These are phyloP conservation scores for Miscanthus lutarioriparius DNA, from an alignment of 176 grass and related monocot genomes.

Conservation along the genomic window DNA sequence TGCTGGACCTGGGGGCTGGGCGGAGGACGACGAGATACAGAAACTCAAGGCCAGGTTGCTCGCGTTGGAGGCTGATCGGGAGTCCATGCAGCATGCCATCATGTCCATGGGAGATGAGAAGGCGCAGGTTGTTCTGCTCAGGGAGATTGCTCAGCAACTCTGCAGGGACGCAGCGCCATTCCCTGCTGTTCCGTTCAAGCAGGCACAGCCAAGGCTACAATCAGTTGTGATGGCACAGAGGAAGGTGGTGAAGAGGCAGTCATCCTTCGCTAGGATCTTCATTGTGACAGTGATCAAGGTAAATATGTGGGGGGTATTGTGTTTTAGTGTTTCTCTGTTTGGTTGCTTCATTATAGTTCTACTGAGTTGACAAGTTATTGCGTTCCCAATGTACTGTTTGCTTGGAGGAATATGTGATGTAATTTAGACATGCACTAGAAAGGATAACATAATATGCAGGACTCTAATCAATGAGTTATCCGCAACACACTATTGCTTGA, in stretches of 20 bases:
- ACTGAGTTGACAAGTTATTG: background rate
- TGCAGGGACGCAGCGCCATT: slow-evolving; percentile 40
- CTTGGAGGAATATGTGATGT: background rate
- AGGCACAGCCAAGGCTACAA: background rate
- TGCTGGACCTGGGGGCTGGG: background rate
- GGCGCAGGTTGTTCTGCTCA: slow-evolving; percentile 60
- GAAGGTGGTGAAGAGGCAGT: slow-evolving; percentile 47
- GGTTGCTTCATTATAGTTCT: slow-evolving; percentile 14
- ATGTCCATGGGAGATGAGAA: slow-evolving; percentile 69
- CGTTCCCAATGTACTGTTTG: background rate
- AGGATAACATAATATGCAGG: background rate
- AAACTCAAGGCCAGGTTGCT: slow-evolving; percentile 64
- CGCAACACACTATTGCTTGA: background rate
- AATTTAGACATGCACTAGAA: background rate
- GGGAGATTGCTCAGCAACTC: slow-evolving; percentile 75
- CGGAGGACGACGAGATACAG: slow-evolving; percentile 58
- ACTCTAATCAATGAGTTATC: background rate
- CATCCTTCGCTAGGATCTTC: slow-evolving; percentile 50
- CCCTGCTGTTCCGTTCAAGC: slow-evolving; percentile 11
- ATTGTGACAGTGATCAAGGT: slow-evolving; percentile 63
- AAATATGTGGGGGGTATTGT: background rate
- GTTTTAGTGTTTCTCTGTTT: slow-evolving; percentile 27
- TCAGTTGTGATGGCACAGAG: slow-evolving; percentile 24
- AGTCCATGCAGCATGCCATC: slow-evolving; percentile 76
- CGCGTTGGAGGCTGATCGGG: slow-evolving; percentile 68